Evolutionary conservation across 441 rosid species (phyloP).

Genomic region (Daphne laureola): DNA sequence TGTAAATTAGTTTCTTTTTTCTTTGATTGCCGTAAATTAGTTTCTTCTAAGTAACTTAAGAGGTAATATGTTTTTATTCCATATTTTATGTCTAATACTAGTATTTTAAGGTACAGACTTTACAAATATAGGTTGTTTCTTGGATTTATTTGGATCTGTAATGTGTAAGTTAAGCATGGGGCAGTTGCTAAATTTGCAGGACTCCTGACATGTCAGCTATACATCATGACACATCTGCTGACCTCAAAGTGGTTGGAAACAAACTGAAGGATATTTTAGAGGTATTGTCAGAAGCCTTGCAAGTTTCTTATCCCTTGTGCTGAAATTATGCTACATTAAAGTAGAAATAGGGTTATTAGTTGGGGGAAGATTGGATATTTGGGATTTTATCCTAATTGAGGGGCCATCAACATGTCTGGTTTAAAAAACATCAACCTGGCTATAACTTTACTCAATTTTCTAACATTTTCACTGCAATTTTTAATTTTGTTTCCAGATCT

Average conservation of each 20-base stretch:
- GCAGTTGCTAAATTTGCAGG: conserved; percentile 23
- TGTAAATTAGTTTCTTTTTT: too few relatives aligned
- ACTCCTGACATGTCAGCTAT: conserved; percentile 55
- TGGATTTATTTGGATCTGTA: background rate
- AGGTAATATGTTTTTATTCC: too few relatives aligned
- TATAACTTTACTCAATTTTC: background rate
- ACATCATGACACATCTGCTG: conserved; percentile 46
- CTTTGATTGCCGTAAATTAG: too few relatives aligned
- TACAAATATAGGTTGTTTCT: background rate
- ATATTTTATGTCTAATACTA: too few relatives aligned
- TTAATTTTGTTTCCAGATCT: conserved; percentile 19
- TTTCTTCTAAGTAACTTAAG: too few relatives aligned
- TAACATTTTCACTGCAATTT: background rate
- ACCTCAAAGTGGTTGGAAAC: conserved; percentile 41
- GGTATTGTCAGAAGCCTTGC: conserved; percentile 16
- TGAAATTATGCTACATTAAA: background rate
- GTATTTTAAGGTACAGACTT: too few relatives aligned
- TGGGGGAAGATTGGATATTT: background rate
- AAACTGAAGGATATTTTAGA: conserved; percentile 44
- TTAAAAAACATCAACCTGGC: background rate
- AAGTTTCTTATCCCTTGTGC: background rate
- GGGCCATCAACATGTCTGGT: background rate
- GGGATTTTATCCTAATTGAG: too few relatives aligned
- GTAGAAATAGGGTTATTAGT: background rate
- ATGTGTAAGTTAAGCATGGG: background rate